These are phyloP conservation scores for Lecanicillium sp. DNA, from an alignment of 2,329 filamentous ascomycete genomes.

Conservation along the genomic window DNA sequence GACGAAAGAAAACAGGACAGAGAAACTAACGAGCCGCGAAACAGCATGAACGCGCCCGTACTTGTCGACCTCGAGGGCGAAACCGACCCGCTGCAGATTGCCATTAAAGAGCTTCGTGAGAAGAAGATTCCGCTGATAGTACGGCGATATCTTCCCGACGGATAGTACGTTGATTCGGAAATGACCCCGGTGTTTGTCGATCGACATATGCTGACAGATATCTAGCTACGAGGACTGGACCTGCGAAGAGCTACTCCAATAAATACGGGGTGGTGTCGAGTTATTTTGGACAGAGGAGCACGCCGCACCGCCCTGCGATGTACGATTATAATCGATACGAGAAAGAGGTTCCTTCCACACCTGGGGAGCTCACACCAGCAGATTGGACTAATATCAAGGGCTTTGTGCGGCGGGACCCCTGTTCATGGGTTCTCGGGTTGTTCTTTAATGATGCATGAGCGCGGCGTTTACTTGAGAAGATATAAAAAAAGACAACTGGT, in stretches of 20 bases:
- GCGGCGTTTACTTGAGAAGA: constrained; percentile 16
- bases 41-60: constrained; percentile 93
- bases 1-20: not conserved
- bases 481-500: constrained; percentile 1
- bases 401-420: too few relatives aligned
- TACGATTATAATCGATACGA: too few relatives aligned
- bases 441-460: constrained; percentile 17
- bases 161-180: constrained; percentile 59
- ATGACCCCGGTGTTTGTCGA: not conserved
- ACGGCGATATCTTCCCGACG: constrained; percentile 90
- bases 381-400: too few relatives aligned
- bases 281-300: too few relatives aligned
- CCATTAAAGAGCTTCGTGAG: constrained; percentile 92
- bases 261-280: constrained; percentile 13
- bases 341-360: too few relatives aligned
- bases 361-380: too few relatives aligned
- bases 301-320: too few relatives aligned
- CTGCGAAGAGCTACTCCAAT: constrained; percentile 83
- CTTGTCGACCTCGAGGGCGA: constrained; percentile 95
- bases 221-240: constrained; percentile 98
- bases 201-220: constrained; percentile 17
- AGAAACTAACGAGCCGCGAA: constrained; percentile 11
- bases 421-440: too few relatives aligned
- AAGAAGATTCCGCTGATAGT: constrained; percentile 98
- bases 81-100: constrained; percentile 95